A percentile compares a stretch with the other conserved stretches of the same genome.
Conservation (phyloP, 257 asterid species). For the Osmanthus fragrans region DNA sequence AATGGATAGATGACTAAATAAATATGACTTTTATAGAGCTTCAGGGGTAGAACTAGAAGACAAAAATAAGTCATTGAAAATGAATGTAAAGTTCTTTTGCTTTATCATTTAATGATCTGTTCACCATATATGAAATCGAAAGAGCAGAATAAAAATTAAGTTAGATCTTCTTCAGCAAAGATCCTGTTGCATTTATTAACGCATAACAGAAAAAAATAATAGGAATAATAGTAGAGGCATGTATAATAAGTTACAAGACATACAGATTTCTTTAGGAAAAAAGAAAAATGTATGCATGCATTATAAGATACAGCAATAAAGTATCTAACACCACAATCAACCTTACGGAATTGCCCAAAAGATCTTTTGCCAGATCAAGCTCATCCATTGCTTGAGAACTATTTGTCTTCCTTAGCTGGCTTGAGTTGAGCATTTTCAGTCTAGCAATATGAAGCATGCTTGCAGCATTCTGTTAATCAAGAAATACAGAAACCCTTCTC, state of each 20-base stretch:
- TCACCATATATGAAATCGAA: background rate
- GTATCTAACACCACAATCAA: conserved; percentile 25
- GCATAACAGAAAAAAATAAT: background rate
- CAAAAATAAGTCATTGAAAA: background rate
- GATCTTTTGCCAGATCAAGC: conserved; percentile 59
- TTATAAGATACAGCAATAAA: conserved; percentile 1
- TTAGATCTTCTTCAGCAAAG: background rate
- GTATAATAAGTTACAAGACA: background rate
- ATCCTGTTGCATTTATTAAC: background rate
- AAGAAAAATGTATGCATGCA: conserved; percentile 8
- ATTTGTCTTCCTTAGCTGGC: conserved; percentile 51
- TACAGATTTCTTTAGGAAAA: background rate
- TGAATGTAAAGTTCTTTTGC: background rate
- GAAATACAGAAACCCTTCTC: conserved; percentile 16
- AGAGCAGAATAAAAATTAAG: too few species aligned
- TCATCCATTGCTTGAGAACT: conserved; percentile 53
- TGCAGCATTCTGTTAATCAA: conserved; percentile 61
- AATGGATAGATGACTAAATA: too few species aligned
- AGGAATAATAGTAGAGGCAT: too few species aligned
- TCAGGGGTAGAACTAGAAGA: background rate
- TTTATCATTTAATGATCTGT: background rate
- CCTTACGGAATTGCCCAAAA: conserved; percentile 66
- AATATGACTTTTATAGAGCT: too few species aligned
- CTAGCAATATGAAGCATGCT: conserved; percentile 71
- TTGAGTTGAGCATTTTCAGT: conserved; percentile 56